Base-by-base conservation (phyloP, 768 basidiomycete genomes). In the Mycena floridula region DNA sequence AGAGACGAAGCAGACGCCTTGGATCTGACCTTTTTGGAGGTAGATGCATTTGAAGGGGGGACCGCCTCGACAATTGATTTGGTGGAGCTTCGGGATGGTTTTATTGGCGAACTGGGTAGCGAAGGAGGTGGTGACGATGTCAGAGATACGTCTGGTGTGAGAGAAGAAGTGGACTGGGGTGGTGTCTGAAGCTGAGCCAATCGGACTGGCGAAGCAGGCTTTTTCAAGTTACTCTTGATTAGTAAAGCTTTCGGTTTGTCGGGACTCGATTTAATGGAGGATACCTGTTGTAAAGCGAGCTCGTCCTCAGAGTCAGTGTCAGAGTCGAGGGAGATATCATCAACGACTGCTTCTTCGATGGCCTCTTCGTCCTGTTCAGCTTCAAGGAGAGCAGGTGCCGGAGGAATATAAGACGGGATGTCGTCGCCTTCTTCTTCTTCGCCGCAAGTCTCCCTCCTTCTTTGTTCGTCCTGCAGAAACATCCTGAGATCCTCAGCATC, bases 401-500 rank as follows among this genome's bases (percentile, higher is more conserved):
- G n/a, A n/a, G n/a, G n/a, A n/a, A n/a, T n/a, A n/a, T n/a, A n/a
- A n/a, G n/a, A n/a, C n/a, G n/a, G n/a, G n/a, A n/a, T n/a, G 18
- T 62, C 59, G 18, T n/a, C n/a, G n/a, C n/a, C n/a, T n/a, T n/a
- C n/a, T n/a, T n/a, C n/a, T n/a, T 71, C 70, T 22, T 66, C 67
- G 1, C 77, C 77, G 47, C 62, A 72, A 41, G 69, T 43, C 45
- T 73, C 76, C 53, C 67, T 76, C 40, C 78, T 67, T 49, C 52
- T 61, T 53, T 57, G 63, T 57, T 89, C 87, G 1, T 78, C 81
- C 45, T 81, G 76, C 55, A 88, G 48, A 44, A 89, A 89, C 22
- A 81, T 79, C 40, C 62, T 63, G 40, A 89, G 65, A 54, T 85
- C 85, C 38, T 77, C 72, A 9, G 77, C 77, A 51, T 84, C 80